Conservation (phyloP, 352 stramenopile species). For the Globisporangium parvum region DNA sequence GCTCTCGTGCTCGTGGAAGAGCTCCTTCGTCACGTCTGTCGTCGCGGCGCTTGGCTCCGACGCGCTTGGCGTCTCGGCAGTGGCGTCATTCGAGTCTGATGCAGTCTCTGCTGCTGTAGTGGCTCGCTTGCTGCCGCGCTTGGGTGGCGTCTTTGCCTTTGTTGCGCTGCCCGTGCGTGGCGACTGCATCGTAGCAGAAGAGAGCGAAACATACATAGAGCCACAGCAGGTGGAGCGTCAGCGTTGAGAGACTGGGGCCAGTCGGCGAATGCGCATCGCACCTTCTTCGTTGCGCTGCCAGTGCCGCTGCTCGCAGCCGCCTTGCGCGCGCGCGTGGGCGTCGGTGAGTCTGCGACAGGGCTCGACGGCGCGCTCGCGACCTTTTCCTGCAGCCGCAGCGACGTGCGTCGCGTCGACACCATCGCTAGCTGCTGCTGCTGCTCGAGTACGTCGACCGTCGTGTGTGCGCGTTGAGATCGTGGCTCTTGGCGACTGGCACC, state of each 20-base stretch:
- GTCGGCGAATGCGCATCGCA: no score
- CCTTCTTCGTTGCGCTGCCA: constrained; percentile 14
- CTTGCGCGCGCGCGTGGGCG: constrained; percentile 14
- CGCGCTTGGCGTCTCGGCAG: background rate
- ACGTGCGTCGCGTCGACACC: constrained; percentile 59
- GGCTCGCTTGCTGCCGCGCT: constrained; percentile 2
- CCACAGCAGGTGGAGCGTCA: no score
- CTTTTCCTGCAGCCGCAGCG: constrained; percentile 55
- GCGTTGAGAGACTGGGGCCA: no score
- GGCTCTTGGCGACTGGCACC: background rate
- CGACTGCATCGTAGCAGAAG: constrained; percentile 8
- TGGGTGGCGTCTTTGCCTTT: constrained; percentile 10
- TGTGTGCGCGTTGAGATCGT: background rate
- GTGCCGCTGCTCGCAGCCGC: background rate
- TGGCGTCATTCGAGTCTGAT: background rate
- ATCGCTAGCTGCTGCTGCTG: constrained; percentile 18
- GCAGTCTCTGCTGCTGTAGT: background rate
- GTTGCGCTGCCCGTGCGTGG: constrained; percentile 5
- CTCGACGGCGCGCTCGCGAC: constrained; percentile 5
- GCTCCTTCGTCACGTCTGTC: constrained; percentile 4
- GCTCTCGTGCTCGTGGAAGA: constrained; percentile 2
- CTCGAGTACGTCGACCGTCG: background rate
- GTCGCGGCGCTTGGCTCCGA: background rate
- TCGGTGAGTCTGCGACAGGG: constrained; percentile 1
- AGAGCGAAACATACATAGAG: background rate